Percentiles rank a stretch among this genome's conserved stretches.
Conservation (phyloP, 352 stramenopile genomes). For the Globisporangium orthogonon region DNA sequence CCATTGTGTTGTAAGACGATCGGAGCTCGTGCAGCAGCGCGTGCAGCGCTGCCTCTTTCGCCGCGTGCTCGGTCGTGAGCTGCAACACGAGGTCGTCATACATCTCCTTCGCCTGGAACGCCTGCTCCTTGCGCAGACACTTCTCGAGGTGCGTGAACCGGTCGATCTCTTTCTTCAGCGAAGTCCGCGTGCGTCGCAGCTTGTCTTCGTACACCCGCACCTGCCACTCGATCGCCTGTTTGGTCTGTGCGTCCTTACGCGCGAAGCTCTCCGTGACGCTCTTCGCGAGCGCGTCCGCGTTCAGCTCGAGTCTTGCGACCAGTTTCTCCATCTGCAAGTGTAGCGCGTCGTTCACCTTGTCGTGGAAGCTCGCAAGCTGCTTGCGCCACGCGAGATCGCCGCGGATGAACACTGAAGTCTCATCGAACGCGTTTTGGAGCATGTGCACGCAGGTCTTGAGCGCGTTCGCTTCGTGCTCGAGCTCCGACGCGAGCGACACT, state of each 20-base stretch:
- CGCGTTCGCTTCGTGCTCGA: conserved; percentile 11
- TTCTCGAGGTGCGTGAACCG: conserved; percentile 50
- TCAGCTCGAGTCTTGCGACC: conserved; percentile 16
- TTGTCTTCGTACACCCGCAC: conserved; percentile 44
- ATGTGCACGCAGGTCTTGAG: conserved; percentile 26
- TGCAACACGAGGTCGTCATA: conserved; percentile 39
- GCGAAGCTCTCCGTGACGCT: conserved; percentile 34
- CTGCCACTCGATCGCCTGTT: conserved; percentile 33
- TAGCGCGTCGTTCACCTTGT: conserved; percentile 38
- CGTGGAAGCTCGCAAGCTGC: conserved; percentile 39
- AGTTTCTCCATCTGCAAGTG: conserved; percentile 18
- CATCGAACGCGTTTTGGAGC: conserved; percentile 46
- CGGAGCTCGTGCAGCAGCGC: conserved; percentile 43
- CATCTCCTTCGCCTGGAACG: conserved; percentile 37
- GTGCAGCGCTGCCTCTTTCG: conserved; percentile 37
- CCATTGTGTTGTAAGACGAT: conserved; percentile 35
- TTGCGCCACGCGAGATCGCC: conserved; percentile 60
- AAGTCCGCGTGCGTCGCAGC: conserved; percentile 35
- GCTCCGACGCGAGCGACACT: conserved; percentile 3
- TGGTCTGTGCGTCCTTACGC: conserved; percentile 23
- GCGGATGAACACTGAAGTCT: conserved; percentile 47
- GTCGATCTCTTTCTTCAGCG: conserved; percentile 60
- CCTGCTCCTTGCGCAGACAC: conserved; percentile 55
- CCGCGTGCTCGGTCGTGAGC: conserved; percentile 31
- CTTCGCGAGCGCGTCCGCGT: conserved; percentile 23